phyloP scores from a whole-genome alignment of 805 yeast genomes.

The Hanseniaspora singularis region DNA sequence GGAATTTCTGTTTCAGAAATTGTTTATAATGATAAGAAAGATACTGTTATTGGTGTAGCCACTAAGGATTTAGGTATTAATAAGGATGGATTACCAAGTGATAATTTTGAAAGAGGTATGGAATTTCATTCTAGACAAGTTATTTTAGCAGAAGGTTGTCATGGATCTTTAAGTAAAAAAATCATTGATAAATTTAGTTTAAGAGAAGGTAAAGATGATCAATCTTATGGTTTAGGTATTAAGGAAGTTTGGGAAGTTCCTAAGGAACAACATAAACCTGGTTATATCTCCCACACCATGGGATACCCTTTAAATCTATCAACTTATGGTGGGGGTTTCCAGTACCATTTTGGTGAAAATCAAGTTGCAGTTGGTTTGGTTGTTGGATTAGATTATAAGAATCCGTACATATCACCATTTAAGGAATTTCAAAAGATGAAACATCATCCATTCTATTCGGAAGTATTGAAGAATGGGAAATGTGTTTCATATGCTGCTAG shows the following conservation, averaged over 20 bases:
- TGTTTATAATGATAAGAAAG: conserved; percentile 40
- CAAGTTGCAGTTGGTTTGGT: conserved; percentile 89
- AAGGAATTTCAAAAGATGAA: conserved; percentile 93
- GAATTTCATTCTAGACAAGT: conserved; percentile 87
- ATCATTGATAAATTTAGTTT: conserved; percentile 57
- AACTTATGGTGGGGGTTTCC: conserved; percentile 93
- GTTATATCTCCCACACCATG: conserved; percentile 73
- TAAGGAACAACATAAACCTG: conserved; percentile 67
- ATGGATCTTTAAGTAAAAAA: conserved; percentile 79
- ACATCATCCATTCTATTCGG: conserved; percentile 71
- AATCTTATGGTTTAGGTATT: conserved; percentile 90
- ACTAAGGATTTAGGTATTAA: conserved; percentile 86
- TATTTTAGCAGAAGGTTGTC: conserved; percentile 95
- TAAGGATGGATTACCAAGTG: conserved; percentile 63
- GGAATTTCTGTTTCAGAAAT: conserved; percentile 78
- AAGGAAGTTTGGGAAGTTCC: conserved; percentile 96
- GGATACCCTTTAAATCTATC: conserved; percentile 71
- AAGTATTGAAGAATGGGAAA: conserved; percentile 73
- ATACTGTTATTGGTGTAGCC: conserved; percentile 71
- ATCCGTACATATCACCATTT: conserved; percentile 92
- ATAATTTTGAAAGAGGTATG: conserved; percentile 89
- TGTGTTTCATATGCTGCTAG: conserved; percentile 92
- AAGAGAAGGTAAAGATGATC: conserved; percentile 53
- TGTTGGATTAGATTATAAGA: conserved; percentile 82
- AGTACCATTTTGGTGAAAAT: conserved; percentile 92